Conservation (phyloP, 2,329 filamentous ascomycete species). For the Rhynchosporium agropyri region DNA sequence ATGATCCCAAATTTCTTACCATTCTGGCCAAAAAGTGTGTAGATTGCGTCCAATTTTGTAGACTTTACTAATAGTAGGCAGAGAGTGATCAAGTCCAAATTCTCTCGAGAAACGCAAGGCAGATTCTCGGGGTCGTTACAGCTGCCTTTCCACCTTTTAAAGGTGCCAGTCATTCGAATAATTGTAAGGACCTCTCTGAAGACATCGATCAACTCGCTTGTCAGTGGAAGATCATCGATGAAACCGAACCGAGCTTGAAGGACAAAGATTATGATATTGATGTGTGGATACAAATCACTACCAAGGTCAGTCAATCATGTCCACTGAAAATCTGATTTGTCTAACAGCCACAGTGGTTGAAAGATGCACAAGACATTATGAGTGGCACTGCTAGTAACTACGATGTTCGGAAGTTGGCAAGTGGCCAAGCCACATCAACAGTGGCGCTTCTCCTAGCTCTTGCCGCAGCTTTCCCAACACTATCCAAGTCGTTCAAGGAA, state of each 20-base stretch:
- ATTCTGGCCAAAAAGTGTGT: slow-evolving; percentile 71
- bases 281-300: slow-evolving; percentile 49
- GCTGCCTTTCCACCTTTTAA: slow-evolving; percentile 68
- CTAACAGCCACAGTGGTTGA: slow-evolving; percentile 44
- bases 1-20: slow-evolving; percentile 78
- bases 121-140: slow-evolving; percentile 76
- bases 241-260: slow-evolving; percentile 28
- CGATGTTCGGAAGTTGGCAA: slow-evolving; percentile 64
- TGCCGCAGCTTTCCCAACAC: slow-evolving; percentile 46
- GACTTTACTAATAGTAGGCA: slow-evolving; percentile 33
- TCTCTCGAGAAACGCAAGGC: slow-evolving; percentile 75
- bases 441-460: slow-evolving; percentile 43
- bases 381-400: slow-evolving; percentile 94
- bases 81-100: slow-evolving; percentile 64
- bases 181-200: slow-evolving; percentile 33
- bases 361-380: slow-evolving; percentile 69
- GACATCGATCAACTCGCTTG: slow-evolving; percentile 65
- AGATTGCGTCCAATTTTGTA: not conserved
- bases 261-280: slow-evolving; percentile 41
- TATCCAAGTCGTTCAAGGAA: slow-evolving; percentile 41
- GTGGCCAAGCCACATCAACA: slow-evolving; percentile 48
- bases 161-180: slow-evolving; percentile 33
- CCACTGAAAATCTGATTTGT: not conserved
- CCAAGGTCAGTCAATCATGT: slow-evolving; percentile 43
- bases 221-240: slow-evolving; percentile 59